A percentile compares a stretch with the other conserved stretches of the same genome.
Evolutionary conservation across 441 rosid genomes (phyloP).

Genomic region (Theobroma grandiflorum): DNA sequence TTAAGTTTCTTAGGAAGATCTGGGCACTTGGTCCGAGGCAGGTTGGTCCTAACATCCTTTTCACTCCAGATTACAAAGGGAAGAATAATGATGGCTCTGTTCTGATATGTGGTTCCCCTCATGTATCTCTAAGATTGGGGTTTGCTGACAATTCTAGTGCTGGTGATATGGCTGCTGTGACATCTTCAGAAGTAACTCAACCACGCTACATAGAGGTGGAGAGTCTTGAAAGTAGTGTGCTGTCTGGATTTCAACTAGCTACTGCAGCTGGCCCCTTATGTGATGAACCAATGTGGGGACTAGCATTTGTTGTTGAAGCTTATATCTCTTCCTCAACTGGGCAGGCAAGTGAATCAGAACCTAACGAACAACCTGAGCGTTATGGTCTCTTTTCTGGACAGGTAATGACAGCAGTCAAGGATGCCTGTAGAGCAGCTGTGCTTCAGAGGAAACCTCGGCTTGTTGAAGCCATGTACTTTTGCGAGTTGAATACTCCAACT

Average conservation of each 20-base stretch:
- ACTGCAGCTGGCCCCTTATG: conserved; percentile 90
- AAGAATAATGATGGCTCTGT: conserved; percentile 46
- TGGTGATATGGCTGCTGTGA: conserved; percentile 30
- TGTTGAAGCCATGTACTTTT: conserved; percentile 97
- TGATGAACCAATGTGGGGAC: conserved; percentile 97
- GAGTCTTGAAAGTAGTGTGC: conserved; percentile 75
- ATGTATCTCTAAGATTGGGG: conserved; percentile 78
- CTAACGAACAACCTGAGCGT: conserved; percentile 63
- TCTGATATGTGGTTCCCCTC: conserved; percentile 68
- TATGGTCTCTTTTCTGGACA: conserved; percentile 80
- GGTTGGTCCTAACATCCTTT: conserved; percentile 90
- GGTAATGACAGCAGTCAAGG: conserved; percentile 91
- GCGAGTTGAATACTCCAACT: conserved; percentile 83
- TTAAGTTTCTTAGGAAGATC: conserved; percentile 68
- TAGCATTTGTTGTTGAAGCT: conserved; percentile 80
- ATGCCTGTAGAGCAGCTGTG: conserved; percentile 84
- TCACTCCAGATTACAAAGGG: conserved; percentile 66
- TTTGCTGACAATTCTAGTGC: conserved; percentile 50
- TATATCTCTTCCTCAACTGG: conserved; percentile 49
- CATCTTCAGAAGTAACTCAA: conserved; percentile 41
- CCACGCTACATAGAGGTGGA: conserved; percentile 58
- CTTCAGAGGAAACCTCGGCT: conserved; percentile 78
- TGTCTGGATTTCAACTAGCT: conserved; percentile 91
- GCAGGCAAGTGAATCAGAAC: conserved; percentile 48
- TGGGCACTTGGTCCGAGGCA: conserved; percentile 98